Conservation (phyloP, 2,329 filamentous ascomycete species). For the Clonostachys solani region DNA sequence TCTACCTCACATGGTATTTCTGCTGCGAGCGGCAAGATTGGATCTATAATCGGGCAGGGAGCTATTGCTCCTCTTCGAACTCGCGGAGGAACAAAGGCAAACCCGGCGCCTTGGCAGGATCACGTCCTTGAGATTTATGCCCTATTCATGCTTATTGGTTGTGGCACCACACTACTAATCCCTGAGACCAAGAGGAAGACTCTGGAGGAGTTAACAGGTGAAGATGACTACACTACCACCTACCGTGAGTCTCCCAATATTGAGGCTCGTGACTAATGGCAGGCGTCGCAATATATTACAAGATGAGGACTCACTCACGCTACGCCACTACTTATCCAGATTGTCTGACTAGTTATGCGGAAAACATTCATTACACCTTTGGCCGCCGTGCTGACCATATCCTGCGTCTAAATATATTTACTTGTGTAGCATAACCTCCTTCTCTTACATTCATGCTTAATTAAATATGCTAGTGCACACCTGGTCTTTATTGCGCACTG, state of each 20-base stretch:
- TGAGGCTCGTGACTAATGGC: background rate
- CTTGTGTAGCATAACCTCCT: no score
- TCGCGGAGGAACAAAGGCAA: conserved; percentile 72
- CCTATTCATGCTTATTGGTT: conserved; percentile 72
- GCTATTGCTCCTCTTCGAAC: conserved; percentile 90
- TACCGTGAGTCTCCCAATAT: background rate
- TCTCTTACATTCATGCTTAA: no score
- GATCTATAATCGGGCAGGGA: conserved; percentile 81
- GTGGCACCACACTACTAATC: conserved; percentile 76
- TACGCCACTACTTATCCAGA: no score
- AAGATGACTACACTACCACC: conserved; percentile 4
- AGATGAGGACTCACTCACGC: no score
- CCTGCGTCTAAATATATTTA: no score
- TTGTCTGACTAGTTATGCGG: no score
- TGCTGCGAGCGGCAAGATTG: conserved; percentile 82
- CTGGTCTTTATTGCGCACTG: no score
- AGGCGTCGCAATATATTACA: no score
- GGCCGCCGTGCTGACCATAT: no score
- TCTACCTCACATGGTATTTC: conserved; percentile 93
- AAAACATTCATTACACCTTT: no score
- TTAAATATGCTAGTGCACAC: no score
- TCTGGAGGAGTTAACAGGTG: conserved; percentile 55
- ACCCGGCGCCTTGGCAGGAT: conserved; percentile 93
- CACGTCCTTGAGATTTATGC: conserved; percentile 74
- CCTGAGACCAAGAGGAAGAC: conserved; percentile 88